Conservation (phyloP, 2,329 filamentous ascomycete genomes). For the Ophiostoma quercus region DNA sequence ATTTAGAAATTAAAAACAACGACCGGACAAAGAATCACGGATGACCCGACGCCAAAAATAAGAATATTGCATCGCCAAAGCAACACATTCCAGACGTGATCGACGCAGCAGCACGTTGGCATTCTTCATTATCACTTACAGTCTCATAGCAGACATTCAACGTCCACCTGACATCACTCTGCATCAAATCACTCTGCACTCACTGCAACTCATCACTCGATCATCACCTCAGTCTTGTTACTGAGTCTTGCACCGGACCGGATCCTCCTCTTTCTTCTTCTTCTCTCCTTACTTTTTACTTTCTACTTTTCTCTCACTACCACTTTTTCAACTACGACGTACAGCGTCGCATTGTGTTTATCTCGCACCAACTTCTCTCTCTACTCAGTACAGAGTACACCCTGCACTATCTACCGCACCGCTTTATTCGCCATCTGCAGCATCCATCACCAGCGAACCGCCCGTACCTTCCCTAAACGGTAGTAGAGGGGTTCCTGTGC, state of each 20-base stretch:
- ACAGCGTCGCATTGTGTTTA: slow-evolving; percentile 6
- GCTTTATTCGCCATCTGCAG: background rate
- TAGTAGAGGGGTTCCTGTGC: slow-evolving; percentile 22
- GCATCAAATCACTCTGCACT: background rate
- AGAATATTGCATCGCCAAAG: slow-evolving; percentile 8
- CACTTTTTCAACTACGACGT: slow-evolving; percentile 1
- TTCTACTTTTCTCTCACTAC: background rate
- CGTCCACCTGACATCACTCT: background rate
- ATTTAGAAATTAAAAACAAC: background rate
- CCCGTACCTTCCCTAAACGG: slow-evolving; percentile 28
- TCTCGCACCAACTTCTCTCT: slow-evolving; percentile 1
- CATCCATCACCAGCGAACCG: slow-evolving; percentile 22
- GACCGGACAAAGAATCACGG: too few relatives aligned
- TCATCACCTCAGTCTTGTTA: background rate
- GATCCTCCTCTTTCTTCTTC: background rate
- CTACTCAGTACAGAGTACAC: background rate
- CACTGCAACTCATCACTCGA: background rate
- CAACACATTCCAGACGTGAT: slow-evolving; percentile 12
- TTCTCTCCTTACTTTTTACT: background rate
- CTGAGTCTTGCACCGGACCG: slow-evolving; percentile 15
- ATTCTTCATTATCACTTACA: background rate
- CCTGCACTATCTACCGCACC: background rate
- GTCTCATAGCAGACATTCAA: background rate
- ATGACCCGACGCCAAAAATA: background rate
- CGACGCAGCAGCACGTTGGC: background rate